Base-by-base conservation (phyloP, 2,329 filamentous ascomycete species). In the Penicillium sp. region DNA sequence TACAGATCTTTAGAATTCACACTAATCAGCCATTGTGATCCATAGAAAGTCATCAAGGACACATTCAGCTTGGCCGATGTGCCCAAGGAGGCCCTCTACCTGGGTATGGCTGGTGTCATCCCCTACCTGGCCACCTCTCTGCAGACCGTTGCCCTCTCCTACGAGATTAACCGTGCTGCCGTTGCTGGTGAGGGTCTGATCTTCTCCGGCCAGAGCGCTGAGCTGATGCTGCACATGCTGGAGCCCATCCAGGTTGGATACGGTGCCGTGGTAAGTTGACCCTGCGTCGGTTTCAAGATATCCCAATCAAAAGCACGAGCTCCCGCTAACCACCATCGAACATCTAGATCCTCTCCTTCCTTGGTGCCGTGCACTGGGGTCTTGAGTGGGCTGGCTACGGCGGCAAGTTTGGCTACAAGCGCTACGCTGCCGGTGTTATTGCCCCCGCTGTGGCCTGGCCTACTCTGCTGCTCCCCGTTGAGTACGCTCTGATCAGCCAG, bases 281-380 rank as follows among this genome's bases (percentile, higher is more conserved):
- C 26, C 27, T 46, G 47, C 48, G 45, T 16, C 26, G 29, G 33
- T 13, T 10, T 49, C 48, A 35, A 45, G 42, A 53, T 37, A 9
- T 35, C 6, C 9, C 19, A 26, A 49, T 24, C n/a, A 7, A 42
- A 13, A 39, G 31, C 10, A 52, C n/a, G 35, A 39, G 35, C 9
- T 7, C 10, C 24, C 49, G 26, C 63, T 65, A 42, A 66, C 57
- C 22, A 49, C 33, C 29, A 5, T 24, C 47, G 37, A 27, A 21
- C 47, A 49, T 44, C 19, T 61, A 89, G 87, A 95, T 96, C 68
- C 90, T 96, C 67, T 96, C 92, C 27, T 97, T 96, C 81, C 84
- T 97, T 1, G 93, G 93, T 45, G 93, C 93, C 33, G 87, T 96
- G 68, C 93, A 97, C 76, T 97, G 93, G 90, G 93, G 93, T 55